Evolutionary conservation across 257 asterid species (phyloP), one percentile per base, ranked within the genome.

Genomic region (Solanum virginianum): DNA sequence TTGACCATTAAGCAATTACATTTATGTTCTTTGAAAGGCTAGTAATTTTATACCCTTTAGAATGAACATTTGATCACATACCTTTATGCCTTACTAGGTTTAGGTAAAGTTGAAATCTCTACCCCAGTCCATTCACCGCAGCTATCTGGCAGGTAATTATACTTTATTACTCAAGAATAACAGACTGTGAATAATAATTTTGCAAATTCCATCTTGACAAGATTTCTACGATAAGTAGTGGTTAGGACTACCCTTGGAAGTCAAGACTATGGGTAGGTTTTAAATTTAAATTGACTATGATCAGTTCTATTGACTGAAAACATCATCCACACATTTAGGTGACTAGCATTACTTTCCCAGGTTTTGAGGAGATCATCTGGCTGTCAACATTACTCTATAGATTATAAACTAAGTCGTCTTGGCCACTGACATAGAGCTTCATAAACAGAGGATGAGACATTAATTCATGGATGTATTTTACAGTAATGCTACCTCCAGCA

Each of bases 81-180:
- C 84, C 83, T 87, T 36, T 80, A 70, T 66, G 85, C 43, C 66
- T 66, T 87, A 63, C 81, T 91, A 94, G 98, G 98, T 89, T 87
- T 95, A 88, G 97, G 98, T 75, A 90, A 93, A 89, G 95, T 94
- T 90, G 92, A 87, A 85, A 83, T 91, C 80, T 91, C 91, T 89
- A 91, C 97, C 85, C 97, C 98, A 49, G 88, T 87, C 86, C 94
- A 91, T 90, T 92, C 98, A 90, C 98, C 98, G 65, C 88, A 89
- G 85, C 85, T 53, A 68, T 87, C 88, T 86, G 86, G 81, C 89
- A 92, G 97, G 98, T 95, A 88, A 87, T 55, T 82, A 41, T 72
- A 51, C 43, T 77, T 51, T 51, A 77, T 51, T 29, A 26, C 53
- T 77, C 82, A 24, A 51, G 47, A 77, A 51, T 69, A 63, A 71